A percentile compares a stretch with the other conserved stretches of the same genome.
phyloP scores from a whole-genome alignment of 139 green algal genomes.

The Picochlorum costavermella region DNA sequence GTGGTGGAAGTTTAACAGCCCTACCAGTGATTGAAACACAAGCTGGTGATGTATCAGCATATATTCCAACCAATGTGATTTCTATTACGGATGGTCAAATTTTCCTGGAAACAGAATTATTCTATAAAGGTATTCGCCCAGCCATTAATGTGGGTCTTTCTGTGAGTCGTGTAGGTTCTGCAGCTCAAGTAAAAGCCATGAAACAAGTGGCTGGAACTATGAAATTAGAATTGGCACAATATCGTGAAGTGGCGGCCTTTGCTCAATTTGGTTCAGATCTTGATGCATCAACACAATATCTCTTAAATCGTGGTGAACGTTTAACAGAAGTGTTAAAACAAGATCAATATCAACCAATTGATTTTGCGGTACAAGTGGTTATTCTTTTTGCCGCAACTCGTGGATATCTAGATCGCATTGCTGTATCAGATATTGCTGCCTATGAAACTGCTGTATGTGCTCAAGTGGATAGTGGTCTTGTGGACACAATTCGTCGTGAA shows the following conservation, averaged over 20 bases:
- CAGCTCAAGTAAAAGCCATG: constrained; percentile 81
- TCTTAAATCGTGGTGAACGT: constrained; percentile 74
- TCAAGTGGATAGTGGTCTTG: constrained; percentile 30
- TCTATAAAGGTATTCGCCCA: constrained; percentile 83
- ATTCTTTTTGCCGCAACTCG: constrained; percentile 66
- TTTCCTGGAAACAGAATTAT: constrained; percentile 84
- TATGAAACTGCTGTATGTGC: constrained; percentile 27
- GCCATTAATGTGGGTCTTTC: constrained; percentile 84
- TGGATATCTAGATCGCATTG: constrained; percentile 76
- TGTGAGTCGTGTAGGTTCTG: constrained; percentile 76
- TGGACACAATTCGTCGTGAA: constrained; percentile 36
- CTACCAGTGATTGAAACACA: constrained; percentile 88
- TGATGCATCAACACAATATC: constrained; percentile 77
- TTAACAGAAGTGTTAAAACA: constrained; percentile 90
- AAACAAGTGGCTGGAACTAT: constrained; percentile 64
- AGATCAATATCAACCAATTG: constrained; percentile 76
- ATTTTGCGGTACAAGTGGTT: constrained; percentile 60
- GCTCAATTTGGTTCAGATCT: constrained; percentile 87
- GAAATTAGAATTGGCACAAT: constrained; percentile 70
- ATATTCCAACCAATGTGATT: constrained; percentile 90
- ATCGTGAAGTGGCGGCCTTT: constrained; percentile 81
- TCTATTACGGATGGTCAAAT: constrained; percentile 87
- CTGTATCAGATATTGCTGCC: constrained; percentile 26
- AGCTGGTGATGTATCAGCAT: constrained; percentile 67
- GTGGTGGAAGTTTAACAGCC: constrained; percentile 65